These are phyloP conservation scores for Solanum acaule DNA, from an alignment of 257 asterid genomes.

Conservation along the genomic window DNA sequence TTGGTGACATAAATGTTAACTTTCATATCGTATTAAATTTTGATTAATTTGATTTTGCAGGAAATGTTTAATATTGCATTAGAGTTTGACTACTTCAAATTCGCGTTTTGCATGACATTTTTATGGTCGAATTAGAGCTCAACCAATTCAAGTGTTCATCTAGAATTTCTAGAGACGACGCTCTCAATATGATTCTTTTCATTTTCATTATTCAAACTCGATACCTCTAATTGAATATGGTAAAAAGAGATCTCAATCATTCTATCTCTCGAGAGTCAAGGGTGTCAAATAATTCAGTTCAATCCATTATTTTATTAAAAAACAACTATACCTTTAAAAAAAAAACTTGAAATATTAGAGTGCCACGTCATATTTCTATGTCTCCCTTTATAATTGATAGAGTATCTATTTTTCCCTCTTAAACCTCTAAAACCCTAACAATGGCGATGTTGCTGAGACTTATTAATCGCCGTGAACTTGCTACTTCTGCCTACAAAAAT, in stretches of 20 bases:
- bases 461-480: not conserved
- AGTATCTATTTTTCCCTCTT: not conserved
- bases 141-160: not conserved
- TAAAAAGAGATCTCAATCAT: not conserved
- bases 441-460: not conserved
- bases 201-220: no score
- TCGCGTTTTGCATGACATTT: no score
- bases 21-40: no score
- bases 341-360: not conserved
- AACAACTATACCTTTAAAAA: not conserved
- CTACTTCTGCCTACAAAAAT: not conserved
- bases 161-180: not conserved
- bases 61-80: no score
- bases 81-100: no score
- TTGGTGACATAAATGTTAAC: not conserved
- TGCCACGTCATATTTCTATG: not conserved
- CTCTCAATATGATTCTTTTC: no score
- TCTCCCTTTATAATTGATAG: not conserved
- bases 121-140: no score
- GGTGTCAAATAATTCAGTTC: not conserved
- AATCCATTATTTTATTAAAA: no score
- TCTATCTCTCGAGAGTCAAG: no score
- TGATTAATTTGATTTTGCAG: no score
- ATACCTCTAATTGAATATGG: no score
- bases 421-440: not conserved